A percentile compares a stretch with the other conserved stretches of the same genome.
phyloP scores from a whole-genome alignment of 2,329 filamentous ascomycete genomes.

The Coniosporium tulheliwenetii region DNA sequence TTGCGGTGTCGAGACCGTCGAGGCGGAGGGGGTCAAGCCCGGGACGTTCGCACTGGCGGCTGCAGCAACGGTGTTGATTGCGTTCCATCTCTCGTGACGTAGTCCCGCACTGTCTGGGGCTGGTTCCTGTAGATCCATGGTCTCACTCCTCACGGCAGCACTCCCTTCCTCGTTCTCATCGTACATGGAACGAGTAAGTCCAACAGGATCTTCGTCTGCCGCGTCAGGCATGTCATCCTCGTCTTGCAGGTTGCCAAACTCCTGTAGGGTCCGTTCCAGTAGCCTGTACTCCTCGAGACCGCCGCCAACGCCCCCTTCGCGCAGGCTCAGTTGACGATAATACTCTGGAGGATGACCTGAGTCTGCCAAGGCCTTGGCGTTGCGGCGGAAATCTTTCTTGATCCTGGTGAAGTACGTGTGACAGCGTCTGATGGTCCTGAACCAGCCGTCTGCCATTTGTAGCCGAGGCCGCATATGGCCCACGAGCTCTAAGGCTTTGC shows the following conservation, averaged over 20 bases:
- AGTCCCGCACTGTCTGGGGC: constrained; percentile 4
- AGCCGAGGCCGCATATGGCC: constrained; percentile 35
- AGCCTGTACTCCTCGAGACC: constrained; percentile 40
- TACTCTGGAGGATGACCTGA: constrained; percentile 14
- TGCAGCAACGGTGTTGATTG: constrained; percentile 19
- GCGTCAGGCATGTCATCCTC: constrained; percentile 19
- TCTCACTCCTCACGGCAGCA: constrained; percentile 17
- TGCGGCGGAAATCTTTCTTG: constrained; percentile 31
- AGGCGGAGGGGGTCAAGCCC: constrained; percentile 7
- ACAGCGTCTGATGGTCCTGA: constrained; percentile 37
- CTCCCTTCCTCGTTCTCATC: constrained; percentile 5
- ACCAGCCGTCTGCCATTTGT: constrained; percentile 42
- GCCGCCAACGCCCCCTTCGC: constrained; percentile 29
- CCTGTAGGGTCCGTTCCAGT: constrained; percentile 18
- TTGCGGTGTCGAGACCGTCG: constrained; percentile 3
- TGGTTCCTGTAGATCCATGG: constrained; percentile 6
- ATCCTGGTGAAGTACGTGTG: constrained; percentile 36
- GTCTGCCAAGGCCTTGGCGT: constrained; percentile 3
- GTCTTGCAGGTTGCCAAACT: constrained; percentile 19
- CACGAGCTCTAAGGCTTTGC: constrained; percentile 34
- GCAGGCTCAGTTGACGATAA: constrained; percentile 23
- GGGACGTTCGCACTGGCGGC: constrained; percentile 11
- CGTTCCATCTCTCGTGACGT: constrained; percentile 21
- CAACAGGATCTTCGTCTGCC: background rate
- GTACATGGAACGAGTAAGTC: background rate